Base-by-base conservation (phyloP, 306 rosid species). In the Hippophae tibetana region DNA sequence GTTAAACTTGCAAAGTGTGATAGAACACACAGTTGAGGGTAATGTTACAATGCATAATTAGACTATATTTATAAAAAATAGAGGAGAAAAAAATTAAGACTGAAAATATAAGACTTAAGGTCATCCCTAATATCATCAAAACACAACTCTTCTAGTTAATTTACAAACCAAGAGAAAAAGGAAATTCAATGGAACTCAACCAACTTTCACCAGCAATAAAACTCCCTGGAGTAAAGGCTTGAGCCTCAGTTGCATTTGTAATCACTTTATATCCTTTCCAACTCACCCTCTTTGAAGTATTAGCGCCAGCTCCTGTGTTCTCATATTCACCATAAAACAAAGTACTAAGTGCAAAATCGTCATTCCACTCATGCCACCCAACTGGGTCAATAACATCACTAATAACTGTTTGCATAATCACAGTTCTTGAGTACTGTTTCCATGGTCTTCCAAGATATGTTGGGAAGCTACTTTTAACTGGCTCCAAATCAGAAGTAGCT, bases 351-450 rank as follows among this genome's bases (percentile, higher is more conserved):
- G 96, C 98, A 65, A 92, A 92, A n/a, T 61, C 59, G 2, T 95
- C 98, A 38, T 5, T 5, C 98, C 98, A 92, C 18, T 69, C 76
- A 52, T 62, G 71, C 98, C 98, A 92, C 9, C 98, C 98, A 5
- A 41, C 81, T 1, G 96, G 87, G 46, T 76, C 47, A 41, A 92
- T 87, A 38, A 85, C 82, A 47, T 92, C 74, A 27, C 80, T 68
- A 1, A 92, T 87, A 0, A 31, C 23, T 0, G 79, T 56, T 6
- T 85, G 85, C 86, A 92, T 78, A 4, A 87, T 42, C 60, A 92
- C 93, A 5, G 98, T 92, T 56, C 96, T 83, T 0, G 96, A 87
- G 47, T 92, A 92, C 13, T 68, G 76, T 79, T 92, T 86, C 98
- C 98, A 92, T 2, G 98, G 98, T 64, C 98, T 66, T 0, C 98